A percentile compares a stretch with the other conserved stretches of the same genome.
Evolutionary conservation across 192 early-diverging fungal genomes (phyloP).

Genomic region (Cladochytrium replicatum): DNA sequence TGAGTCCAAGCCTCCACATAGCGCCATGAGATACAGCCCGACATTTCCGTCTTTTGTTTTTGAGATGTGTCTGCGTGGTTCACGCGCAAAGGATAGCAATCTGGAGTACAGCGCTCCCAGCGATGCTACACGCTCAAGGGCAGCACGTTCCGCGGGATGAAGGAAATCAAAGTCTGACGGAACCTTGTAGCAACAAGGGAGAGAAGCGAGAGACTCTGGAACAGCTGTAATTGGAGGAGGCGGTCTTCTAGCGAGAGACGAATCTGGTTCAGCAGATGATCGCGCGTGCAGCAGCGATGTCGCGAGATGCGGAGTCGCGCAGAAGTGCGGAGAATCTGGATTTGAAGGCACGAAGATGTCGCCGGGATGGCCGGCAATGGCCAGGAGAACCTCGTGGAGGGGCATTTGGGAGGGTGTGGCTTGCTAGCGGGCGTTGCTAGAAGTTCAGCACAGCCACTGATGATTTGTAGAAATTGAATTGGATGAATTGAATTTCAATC

Average conservation of each 20-base stretch:
- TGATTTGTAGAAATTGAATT: too few species aligned
- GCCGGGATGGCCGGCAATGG: constrained; percentile 52
- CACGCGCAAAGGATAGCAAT: constrained; percentile 31
- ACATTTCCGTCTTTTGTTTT: background rate
- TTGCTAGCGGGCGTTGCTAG: too few species aligned
- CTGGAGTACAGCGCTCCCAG: constrained; percentile 43
- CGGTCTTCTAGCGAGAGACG: constrained; percentile 2
- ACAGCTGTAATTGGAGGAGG: too few species aligned
- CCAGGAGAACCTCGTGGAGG: constrained; percentile 64
- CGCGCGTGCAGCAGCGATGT: constrained; percentile 13
- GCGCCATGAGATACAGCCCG: constrained; percentile 41
- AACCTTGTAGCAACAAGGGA: constrained; percentile 50
- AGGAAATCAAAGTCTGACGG: constrained; percentile 50
- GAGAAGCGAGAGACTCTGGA: too few species aligned
- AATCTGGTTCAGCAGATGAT: background rate
- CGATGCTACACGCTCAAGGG: constrained; percentile 45
- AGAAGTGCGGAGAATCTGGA: too few species aligned
- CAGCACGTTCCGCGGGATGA: constrained; percentile 51
- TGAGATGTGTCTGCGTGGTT: background rate
- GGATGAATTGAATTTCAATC: too few species aligned
- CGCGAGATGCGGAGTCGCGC: constrained; percentile 21
- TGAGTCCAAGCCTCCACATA: constrained; percentile 34
- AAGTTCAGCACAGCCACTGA: too few species aligned
- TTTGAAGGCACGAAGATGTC: constrained; percentile 60
- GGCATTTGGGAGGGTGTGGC: too few species aligned